These are phyloP conservation scores for Hortaea werneckii DNA, from an alignment of 2,329 filamentous ascomycete species.

Conservation along the genomic window DNA sequence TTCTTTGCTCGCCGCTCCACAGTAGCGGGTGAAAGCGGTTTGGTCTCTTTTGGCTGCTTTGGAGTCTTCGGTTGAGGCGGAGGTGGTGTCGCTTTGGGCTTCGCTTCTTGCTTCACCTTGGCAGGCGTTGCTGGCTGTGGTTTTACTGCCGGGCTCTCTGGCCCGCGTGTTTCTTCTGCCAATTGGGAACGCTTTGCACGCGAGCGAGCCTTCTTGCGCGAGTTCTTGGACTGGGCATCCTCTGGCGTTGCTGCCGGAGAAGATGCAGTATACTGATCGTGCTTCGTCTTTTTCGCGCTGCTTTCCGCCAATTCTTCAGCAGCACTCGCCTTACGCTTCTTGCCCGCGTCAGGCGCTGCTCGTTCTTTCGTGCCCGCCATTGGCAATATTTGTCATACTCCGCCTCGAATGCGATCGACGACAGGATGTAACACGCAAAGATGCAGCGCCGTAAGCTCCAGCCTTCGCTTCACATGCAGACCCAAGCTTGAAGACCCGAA, in stretches of 20 bases:
- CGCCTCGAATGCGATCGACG: too few species aligned
- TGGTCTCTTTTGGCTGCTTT: not conserved
- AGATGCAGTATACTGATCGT: not conserved
- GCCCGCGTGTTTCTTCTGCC: too few species aligned
- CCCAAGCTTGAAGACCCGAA: not conserved
- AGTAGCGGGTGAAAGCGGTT: too few species aligned
- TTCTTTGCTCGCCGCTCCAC: not conserved
- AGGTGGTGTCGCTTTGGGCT: not conserved
- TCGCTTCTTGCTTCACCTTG: not conserved
- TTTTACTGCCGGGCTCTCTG: too few species aligned
- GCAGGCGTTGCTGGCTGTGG: too few species aligned
- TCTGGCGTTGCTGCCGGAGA: too few species aligned
- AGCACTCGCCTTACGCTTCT: conserved; percentile 5
- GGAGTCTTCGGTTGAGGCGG: not conserved
- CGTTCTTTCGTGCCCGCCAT: conserved; percentile 1
- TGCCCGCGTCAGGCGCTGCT: not conserved
- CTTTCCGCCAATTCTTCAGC: not conserved
- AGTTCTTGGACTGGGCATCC: too few species aligned
- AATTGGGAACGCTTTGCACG: too few species aligned
- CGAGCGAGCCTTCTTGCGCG: too few species aligned
- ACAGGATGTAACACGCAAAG: too few species aligned
- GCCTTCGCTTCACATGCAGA: not conserved
- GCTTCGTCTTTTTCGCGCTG: conserved; percentile 5
- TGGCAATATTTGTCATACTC: not conserved
- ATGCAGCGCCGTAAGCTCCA: too few species aligned